phyloP scores from a whole-genome alignment of 306 rosid species.

The Phaseolus lunatus region DNA sequence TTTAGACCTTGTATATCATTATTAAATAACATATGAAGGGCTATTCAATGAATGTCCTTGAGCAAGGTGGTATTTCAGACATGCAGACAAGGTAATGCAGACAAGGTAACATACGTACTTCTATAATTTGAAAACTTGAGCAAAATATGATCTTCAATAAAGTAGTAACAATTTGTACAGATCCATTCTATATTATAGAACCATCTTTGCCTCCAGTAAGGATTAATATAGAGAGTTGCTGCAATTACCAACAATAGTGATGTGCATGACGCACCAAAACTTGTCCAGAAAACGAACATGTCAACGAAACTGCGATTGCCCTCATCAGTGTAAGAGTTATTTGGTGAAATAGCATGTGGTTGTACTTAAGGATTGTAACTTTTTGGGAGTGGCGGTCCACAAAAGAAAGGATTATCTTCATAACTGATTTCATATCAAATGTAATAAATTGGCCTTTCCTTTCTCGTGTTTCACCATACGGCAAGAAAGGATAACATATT shows the following conservation, averaged over 20 bases:
- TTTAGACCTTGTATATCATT: no score
- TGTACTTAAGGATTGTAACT: neutral
- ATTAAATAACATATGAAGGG: no score
- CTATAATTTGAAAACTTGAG: no score
- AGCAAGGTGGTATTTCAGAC: no score
- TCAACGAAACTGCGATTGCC: neutral
- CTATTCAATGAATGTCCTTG: no score
- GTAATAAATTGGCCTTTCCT: neutral
- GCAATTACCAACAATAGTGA: neutral
- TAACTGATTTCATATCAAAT: constrained; percentile 41
- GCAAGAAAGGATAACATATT: neutral
- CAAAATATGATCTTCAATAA: no score
- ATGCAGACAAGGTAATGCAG: no score
- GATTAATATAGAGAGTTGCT: neutral
- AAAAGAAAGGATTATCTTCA: constrained; percentile 31
- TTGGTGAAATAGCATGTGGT: neutral
- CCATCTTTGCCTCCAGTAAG: constrained; percentile 25
- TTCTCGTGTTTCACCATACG: neutral
- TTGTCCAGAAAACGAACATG: neutral
- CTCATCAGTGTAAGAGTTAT: neutral
- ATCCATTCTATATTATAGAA: neutral
- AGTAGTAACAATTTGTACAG: no score
- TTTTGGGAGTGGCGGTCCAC: constrained; percentile 21
- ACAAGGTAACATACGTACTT: no score
- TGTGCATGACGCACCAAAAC: neutral